Evolutionary conservation across 2,329 filamentous ascomycete species (phyloP).

Genomic region (Pestalotiopsis sp.): DNA sequence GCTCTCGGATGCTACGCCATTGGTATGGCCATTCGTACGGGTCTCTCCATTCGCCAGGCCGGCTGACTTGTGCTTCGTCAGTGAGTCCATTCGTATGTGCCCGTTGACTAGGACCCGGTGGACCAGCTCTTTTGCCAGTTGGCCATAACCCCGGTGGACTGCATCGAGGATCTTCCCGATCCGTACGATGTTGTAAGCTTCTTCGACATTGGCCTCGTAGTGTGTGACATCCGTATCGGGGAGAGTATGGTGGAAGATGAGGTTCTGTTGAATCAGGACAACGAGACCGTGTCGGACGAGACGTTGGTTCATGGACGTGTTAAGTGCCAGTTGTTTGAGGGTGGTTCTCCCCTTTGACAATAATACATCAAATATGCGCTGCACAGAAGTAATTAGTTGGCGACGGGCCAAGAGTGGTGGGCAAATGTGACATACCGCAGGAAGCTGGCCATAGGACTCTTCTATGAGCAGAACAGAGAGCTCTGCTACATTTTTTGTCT

Average conservation of each 20-base stretch:
- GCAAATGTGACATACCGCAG: constrained; percentile 67
- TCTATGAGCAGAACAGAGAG: constrained; percentile 88
- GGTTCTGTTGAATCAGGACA: constrained; percentile 85
- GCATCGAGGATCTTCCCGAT: constrained; percentile 80
- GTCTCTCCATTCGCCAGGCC: constrained; percentile 29
- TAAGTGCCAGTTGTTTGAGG: constrained; percentile 67
- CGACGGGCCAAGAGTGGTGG: neutral
- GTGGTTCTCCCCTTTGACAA: constrained; percentile 78
- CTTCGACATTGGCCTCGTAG: constrained; percentile 82
- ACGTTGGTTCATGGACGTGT: constrained; percentile 72
- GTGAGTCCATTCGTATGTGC: constrained; percentile 72
- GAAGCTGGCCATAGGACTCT: constrained; percentile 88
- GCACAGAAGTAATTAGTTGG: constrained; percentile 15
- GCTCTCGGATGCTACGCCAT: constrained; percentile 39
- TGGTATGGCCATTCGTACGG: constrained; percentile 35
- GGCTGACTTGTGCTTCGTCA: constrained; percentile 53
- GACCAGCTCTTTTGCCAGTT: constrained; percentile 73
- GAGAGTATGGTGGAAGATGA: constrained; percentile 74
- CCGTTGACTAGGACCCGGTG: constrained; percentile 77
- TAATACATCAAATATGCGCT: constrained; percentile 86
- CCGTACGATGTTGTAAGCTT: constrained; percentile 81
- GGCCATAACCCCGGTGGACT: constrained; percentile 73
- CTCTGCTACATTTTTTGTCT: constrained; percentile 79
- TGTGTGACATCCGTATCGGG: constrained; percentile 64
- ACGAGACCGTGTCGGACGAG: constrained; percentile 81